phyloP scores from a whole-genome alignment of 2,329 filamentous ascomycete genomes.

The Arthrobotrys musiformis region DNA sequence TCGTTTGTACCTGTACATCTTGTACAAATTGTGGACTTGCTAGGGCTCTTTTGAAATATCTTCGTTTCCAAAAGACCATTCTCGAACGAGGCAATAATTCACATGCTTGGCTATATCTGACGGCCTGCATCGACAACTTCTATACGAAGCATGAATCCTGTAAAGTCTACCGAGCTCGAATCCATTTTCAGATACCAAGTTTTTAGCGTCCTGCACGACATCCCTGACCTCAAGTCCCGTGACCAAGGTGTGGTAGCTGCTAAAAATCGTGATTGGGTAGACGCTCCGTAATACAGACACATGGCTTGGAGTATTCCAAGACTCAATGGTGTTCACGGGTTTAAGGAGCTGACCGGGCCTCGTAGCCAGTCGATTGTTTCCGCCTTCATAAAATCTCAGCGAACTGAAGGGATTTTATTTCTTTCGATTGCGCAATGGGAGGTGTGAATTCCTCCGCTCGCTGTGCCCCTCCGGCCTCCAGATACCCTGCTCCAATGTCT shows the following conservation, averaged over 20 bases:
- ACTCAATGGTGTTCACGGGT: slow-evolving; percentile 45
- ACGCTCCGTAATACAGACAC: slow-evolving; percentile 45
- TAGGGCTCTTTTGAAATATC: slow-evolving; percentile 13
- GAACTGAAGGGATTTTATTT: slow-evolving; percentile 41
- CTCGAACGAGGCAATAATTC: slow-evolving; percentile 50
- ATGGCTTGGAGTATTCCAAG: slow-evolving; percentile 32
- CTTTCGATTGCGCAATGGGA: slow-evolving; percentile 42
- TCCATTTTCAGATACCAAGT: slow-evolving; percentile 14
- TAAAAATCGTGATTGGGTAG: slow-evolving; percentile 52
- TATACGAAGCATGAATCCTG: slow-evolving; percentile 40
- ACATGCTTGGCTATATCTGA: slow-evolving; percentile 50
- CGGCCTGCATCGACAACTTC: slow-evolving; percentile 20
- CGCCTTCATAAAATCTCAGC: slow-evolving; percentile 37
- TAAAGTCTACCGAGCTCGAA: slow-evolving; percentile 32
- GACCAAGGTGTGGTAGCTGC: slow-evolving; percentile 47
- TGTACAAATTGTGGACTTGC: neutral
- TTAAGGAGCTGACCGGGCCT: slow-evolving; percentile 33
- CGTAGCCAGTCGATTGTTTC: slow-evolving; percentile 54
- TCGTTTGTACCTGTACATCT: slow-evolving; percentile 46
- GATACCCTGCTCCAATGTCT: slow-evolving; percentile 25
- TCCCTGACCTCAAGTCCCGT: slow-evolving; percentile 56
- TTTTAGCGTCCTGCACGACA: slow-evolving; percentile 55
- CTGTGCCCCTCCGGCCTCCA: slow-evolving; percentile 42
- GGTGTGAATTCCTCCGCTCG: neutral
- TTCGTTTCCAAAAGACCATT: slow-evolving; percentile 31